Evolutionary conservation across 768 basidiomycete genomes (phyloP).

Genomic region (Tubosaeta brunneosetosa): DNA sequence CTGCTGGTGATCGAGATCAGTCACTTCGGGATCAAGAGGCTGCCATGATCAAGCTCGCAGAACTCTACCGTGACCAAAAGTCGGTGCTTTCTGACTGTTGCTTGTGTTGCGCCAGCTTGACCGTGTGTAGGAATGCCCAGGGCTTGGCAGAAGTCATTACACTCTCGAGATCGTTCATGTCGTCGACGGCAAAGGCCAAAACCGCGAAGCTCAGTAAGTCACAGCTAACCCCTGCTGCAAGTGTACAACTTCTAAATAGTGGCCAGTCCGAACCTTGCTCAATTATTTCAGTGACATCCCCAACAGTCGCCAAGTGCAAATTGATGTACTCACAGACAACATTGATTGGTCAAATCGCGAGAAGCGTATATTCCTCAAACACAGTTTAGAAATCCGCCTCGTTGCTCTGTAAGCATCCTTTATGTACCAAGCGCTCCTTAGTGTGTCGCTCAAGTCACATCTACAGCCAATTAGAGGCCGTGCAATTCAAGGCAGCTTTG

Average conservation of each 20-base stretch:
- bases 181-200: slow-evolving; percentile 94
- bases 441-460: slow-evolving; percentile 3
- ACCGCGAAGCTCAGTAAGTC: slow-evolving; percentile 85
- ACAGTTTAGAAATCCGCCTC: slow-evolving; percentile 86
- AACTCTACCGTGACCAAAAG: slow-evolving; percentile 84
- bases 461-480: slow-evolving; percentile 65
- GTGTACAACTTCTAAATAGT: not conserved
- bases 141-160: slow-evolving; percentile 85
- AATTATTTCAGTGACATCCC: slow-evolving; percentile 83
- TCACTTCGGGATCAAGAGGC: slow-evolving; percentile 75
- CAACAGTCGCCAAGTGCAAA: slow-evolving; percentile 69
- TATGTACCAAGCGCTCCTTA: not conserved
- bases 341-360: slow-evolving; percentile 89
- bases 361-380: slow-evolving; percentile 94
- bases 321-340: slow-evolving; percentile 81
- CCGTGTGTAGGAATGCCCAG: slow-evolving; percentile 61
- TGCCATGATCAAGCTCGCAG: slow-evolving; percentile 80
- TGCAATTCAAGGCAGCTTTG: slow-evolving; percentile 75
- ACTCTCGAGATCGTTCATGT: slow-evolving; percentile 80
- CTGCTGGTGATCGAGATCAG: slow-evolving; percentile 46
- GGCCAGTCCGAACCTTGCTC: slow-evolving; percentile 84
- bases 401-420: slow-evolving; percentile 55
- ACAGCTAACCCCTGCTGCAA: not conserved
- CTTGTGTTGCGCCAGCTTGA: not conserved
- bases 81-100: slow-evolving; percentile 32